Evolutionary conservation across 257 asterid genomes (phyloP).

Genomic region (Nicotiana sylvestris): DNA sequence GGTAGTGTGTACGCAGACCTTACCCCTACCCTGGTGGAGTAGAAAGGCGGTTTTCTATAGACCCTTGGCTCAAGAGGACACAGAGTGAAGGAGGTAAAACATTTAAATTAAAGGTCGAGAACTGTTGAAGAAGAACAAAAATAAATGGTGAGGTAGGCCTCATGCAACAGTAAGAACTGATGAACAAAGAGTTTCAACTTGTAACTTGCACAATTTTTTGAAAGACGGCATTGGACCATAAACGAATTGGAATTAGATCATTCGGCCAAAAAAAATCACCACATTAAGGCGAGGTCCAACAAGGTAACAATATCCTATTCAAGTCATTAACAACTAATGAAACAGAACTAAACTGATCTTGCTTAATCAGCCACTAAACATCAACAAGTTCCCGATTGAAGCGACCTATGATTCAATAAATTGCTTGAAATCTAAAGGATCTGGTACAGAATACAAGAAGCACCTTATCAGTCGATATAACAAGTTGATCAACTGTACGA

Average conservation of each 20-base stretch:
- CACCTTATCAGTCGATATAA: neutral
- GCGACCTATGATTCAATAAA: neutral
- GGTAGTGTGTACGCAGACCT: too few relatives aligned
- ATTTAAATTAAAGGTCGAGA: neutral
- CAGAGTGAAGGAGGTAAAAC: neutral
- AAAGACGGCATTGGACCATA: too few relatives aligned
- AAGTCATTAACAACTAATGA: neutral
- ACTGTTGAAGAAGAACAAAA: neutral
- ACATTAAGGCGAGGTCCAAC: neutral
- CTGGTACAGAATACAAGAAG: neutral
- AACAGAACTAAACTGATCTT: neutral
- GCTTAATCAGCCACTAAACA: neutral
- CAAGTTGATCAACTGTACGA: neutral
- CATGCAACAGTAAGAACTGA: too few relatives aligned
- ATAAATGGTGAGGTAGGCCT: too few relatives aligned
- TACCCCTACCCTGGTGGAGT: too few relatives aligned
- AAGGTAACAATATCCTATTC: neutral
- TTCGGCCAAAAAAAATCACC: neutral
- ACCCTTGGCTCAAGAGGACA: too few relatives aligned
- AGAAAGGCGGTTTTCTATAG: too few relatives aligned
- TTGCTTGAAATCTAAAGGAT: neutral
- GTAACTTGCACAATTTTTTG: too few relatives aligned
- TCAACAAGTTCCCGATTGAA: neutral
- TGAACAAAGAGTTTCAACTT: too few relatives aligned
- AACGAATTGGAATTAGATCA: neutral